Percentiles rank a stretch among this genome's conserved stretches.
These are phyloP conservation scores for Carnegiea gigantea DNA, from an alignment of 179 eudicot species.

Conservation along the genomic window DNA sequence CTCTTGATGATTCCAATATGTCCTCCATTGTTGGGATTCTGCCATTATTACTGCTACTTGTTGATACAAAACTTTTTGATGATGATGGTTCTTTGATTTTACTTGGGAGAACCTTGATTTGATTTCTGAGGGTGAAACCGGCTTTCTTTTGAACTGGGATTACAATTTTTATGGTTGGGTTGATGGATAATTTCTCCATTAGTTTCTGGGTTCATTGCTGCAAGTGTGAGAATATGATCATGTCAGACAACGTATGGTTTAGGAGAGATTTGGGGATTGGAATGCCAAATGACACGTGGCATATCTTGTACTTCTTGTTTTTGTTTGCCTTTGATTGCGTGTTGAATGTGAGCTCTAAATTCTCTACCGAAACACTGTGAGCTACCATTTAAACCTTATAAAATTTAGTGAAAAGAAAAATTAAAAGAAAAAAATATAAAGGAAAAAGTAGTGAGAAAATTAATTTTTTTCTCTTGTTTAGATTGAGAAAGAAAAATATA, in stretches of 20 bases:
- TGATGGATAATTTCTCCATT: constrained; percentile 4
- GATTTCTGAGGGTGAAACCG: neutral
- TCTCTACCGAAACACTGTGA: no score
- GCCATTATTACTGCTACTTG: neutral
- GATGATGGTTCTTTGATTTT: constrained; percentile 11
- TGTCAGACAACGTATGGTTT: neutral
- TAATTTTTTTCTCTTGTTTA: no score
- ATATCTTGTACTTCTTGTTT: neutral
- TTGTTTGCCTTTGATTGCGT: no score
- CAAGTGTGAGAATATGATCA: neutral
- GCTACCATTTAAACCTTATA: no score
- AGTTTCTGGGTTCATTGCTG: neutral
- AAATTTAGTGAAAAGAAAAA: no score
- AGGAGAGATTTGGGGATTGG: neutral
- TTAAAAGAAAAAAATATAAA: no score
- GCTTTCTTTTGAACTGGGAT: neutral
- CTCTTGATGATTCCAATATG: constrained; percentile 54
- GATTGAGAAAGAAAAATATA: no score
- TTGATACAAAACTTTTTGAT: neutral
- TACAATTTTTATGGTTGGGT: constrained; percentile 13
- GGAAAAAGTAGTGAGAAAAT: no score
- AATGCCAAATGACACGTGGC: neutral
- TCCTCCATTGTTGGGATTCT: constrained; percentile 72
- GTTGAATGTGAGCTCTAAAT: no score
- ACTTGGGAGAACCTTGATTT: constrained; percentile 2